Evolutionary conservation across 108 stramenopile species (phyloP).

Genomic region (Cylindrotheca fusiformis): DNA sequence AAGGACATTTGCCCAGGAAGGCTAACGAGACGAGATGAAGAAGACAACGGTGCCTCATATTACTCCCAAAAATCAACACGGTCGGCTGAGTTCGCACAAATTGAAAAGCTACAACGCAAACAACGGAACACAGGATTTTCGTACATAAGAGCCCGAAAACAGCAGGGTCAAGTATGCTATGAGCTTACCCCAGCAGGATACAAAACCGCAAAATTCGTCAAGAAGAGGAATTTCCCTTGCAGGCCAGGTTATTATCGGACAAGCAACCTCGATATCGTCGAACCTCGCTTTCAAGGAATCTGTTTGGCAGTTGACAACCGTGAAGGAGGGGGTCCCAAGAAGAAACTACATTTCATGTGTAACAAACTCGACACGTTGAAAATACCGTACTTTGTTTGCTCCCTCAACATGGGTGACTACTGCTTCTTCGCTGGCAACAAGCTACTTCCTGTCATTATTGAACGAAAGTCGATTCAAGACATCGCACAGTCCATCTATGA

Average conservation of each 20-base stretch:
- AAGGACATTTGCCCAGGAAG: constrained; percentile 4
- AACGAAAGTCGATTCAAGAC: constrained; percentile 68
- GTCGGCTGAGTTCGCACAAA: constrained; percentile 32
- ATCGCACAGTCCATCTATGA: constrained; percentile 51
- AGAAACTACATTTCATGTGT: constrained; percentile 60
- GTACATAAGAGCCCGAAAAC: constrained; percentile 16
- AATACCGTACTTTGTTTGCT: constrained; percentile 61
- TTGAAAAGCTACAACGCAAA: constrained; percentile 15
- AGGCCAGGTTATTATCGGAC: constrained; percentile 18
- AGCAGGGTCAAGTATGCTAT: constrained; percentile 12
- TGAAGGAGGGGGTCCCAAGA: constrained; percentile 51
- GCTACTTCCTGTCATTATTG: constrained; percentile 59
- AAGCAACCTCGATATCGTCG: constrained; percentile 10
- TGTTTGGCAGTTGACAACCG: constrained; percentile 59
- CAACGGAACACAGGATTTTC: background rate
- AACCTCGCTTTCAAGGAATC: constrained; percentile 12
- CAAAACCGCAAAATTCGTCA: constrained; percentile 10
- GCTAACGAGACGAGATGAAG: constrained; percentile 4
- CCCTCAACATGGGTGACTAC: constrained; percentile 66
- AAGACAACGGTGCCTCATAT: constrained; percentile 23
- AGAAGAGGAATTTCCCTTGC: constrained; percentile 12
- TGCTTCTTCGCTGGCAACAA: constrained; percentile 37
- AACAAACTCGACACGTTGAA: constrained; percentile 51
- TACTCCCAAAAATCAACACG: constrained; percentile 17
- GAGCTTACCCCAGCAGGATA: constrained; percentile 21